Base-by-base conservation (phyloP, 495 filamentous ascomycete genomes). In the Aspergillus asperescens region DNA sequence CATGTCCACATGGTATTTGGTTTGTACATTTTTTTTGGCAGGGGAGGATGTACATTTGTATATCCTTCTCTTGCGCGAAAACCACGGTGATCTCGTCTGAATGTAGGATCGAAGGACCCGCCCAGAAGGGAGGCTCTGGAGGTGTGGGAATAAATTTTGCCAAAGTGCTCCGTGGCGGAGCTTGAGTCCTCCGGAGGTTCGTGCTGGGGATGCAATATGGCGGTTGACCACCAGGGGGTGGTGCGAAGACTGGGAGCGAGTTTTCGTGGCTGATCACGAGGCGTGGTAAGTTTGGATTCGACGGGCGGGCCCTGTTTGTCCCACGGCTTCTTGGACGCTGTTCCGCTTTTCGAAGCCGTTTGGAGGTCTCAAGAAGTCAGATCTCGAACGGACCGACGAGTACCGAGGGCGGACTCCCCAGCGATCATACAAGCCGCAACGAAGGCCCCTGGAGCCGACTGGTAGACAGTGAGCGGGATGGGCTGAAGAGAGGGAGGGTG, bases 1-100 rank as follows among this genome's bases (percentile, higher is more conserved):
- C 90, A 93, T 3, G 90, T 89, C 94, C 94, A 98, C 59, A 74
- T 74, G 4, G 88, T 85, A 61, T 81, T 86, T 45, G 92, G 83
- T 57, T 83, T 74, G 58, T 89, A 90, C 75, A 85, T 83, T 59
- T 66, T 77, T 55, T 62, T 53, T 52, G 6, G 25, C 29, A 1
- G 67, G 58, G 2, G 61, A 40, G n/a, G n/a, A n/a, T n/a, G n/a
- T 18, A 68, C 62, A 61, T 71, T 72, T 39, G 72, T 57, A 59
- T 81, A 77, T 9, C 79, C 78, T 70, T 85, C 75, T 54, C 81
- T 72, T 34, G 74, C 64, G 58, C 77, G 77, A 62, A 80, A 83
- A 19, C 79, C 78, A 37, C 71, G 74, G 22, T 55, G 41, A 44
- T 62, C 71, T 24, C 66, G 68, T 39, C 66, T 66, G 60, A 77